Evolutionary conservation across 352 stramenopile species (phyloP), one percentile per base, ranked within the genome.

Genomic region (Phytophthora citricola): DNA sequence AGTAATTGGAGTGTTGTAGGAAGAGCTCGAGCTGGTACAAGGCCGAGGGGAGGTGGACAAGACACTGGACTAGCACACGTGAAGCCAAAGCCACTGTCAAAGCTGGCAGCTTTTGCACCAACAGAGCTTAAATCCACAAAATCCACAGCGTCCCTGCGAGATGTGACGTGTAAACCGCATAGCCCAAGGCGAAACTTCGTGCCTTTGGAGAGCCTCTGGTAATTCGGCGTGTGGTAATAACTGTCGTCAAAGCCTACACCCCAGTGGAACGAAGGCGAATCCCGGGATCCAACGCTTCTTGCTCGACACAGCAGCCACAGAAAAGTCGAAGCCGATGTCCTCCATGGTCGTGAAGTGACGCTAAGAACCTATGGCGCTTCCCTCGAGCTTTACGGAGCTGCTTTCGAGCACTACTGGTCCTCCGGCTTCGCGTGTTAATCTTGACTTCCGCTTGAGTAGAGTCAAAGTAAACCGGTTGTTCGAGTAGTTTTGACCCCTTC

Each of bases 221-320:
- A 26, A 8, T 12, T 61, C 5, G 41, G 39, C 0, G n/a, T 49
- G 36, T 38, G 17, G 15, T 66, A 58, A 31, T 62, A 63, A 50
- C 50, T 71, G 40, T 71, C 63, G 4, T 71, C 63, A 46, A 71
- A 71, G 34, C 63, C 63, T 12, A 67, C 63, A 14, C 63, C 57
- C 63, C 63, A 71, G 14, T 58, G 63, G 8, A 71, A 71, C 3
- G 57, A 58, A 11, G 63, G 36, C 20, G 43, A 31, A 11, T 71
- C 57, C 4, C 20, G 46, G 10, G 65, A 39, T 73, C 39, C 11
- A 69, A 34, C n/a, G 24, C 59, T 8, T 69, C 47, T 36, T 65
- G 36, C 51, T 73, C 47, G 26, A 65, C 47, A 20, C 49, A 46
- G 27, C 65, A 69, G 0, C 52, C 45, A 36, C 65, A 69, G 26